Evolutionary conservation across 1,139 yeast genomes (phyloP).

Genomic region (Diutina pseudorugosa): DNA sequence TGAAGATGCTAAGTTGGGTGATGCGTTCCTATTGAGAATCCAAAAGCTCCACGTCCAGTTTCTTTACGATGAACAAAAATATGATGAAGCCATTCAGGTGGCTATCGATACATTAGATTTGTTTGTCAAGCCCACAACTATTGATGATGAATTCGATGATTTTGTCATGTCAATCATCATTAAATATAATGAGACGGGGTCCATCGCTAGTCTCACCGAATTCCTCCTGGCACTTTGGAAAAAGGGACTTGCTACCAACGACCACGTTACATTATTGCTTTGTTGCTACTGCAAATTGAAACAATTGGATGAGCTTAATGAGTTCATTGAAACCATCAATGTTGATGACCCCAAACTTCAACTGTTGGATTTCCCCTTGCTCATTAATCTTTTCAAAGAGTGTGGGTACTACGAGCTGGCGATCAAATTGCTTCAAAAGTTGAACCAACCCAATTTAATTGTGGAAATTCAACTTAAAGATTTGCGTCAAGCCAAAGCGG

Average conservation of each 20-base stretch:
- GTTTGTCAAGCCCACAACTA: constrained; percentile 8
- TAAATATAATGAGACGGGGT: constrained; percentile 76
- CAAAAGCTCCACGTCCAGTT: constrained; percentile 61
- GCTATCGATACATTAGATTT: constrained; percentile 36
- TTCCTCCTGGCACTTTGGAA: constrained; percentile 52
- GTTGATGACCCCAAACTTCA: constrained; percentile 15
- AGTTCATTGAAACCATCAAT: constrained; percentile 39
- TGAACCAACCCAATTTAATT: constrained; percentile 63
- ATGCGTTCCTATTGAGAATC: constrained; percentile 33
- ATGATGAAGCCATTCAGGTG: constrained; percentile 56
- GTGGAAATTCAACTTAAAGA: constrained; percentile 69
- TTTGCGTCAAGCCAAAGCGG: constrained; percentile 46
- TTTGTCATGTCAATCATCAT: constrained; percentile 72
- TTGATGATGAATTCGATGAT: constrained; percentile 21
- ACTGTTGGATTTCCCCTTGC: constrained; percentile 56
- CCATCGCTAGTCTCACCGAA: constrained; percentile 49
- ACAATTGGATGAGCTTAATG: constrained; percentile 42
- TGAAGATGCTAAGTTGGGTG: constrained; percentile 27
- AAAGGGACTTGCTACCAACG: constrained; percentile 44
- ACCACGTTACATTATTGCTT: constrained; percentile 71
- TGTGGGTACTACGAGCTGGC: constrained; percentile 64
- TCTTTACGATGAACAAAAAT: constrained; percentile 53
- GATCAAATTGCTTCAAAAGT: constrained; percentile 53
- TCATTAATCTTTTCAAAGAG: constrained; percentile 66
- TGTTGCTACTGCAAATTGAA: constrained; percentile 79